phyloP scores from a whole-genome alignment of 176 grass and related monocot species.

The Cenchrus americanus region DNA sequence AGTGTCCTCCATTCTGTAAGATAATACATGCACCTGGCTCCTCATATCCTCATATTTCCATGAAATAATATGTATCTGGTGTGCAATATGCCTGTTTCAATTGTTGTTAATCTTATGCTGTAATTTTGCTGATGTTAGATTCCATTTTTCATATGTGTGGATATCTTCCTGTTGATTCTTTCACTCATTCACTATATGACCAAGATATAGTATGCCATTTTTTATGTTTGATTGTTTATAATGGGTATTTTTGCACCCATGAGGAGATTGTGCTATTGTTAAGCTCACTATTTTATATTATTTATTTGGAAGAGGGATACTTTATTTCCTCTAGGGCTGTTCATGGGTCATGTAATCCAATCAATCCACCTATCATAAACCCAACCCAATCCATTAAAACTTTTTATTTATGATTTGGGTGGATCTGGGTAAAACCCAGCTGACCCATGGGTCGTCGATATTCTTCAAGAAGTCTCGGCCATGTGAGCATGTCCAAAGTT shows the following conservation, averaged over 20 bases:
- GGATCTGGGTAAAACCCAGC: too few relatives aligned
- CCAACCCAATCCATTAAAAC: too few relatives aligned
- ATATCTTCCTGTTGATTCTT: constrained; percentile 57
- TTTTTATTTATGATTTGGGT: too few relatives aligned
- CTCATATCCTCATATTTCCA: constrained; percentile 38
- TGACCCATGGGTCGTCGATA: too few relatives aligned
- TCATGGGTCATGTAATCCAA: too few relatives aligned
- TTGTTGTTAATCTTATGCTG: constrained; percentile 36
- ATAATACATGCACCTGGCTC: constrained; percentile 42
- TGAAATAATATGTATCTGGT: constrained; percentile 56
- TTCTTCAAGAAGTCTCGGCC: too few relatives aligned
- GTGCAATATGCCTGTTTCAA: constrained; percentile 45
- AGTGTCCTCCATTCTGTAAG: constrained; percentile 43
- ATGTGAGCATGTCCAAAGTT: too few relatives aligned
- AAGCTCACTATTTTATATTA: constrained; percentile 24
- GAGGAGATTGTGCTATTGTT: constrained; percentile 5
- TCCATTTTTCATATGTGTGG: constrained; percentile 46
- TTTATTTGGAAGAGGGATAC: not conserved
- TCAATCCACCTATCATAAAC: too few relatives aligned
- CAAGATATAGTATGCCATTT: constrained; percentile 21
- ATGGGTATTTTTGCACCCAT: constrained; percentile 21
- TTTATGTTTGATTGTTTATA: constrained; percentile 1
- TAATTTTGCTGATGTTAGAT: constrained; percentile 49
- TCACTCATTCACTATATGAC: constrained; percentile 36
- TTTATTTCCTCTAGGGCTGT: not conserved